These are phyloP conservation scores for Claviceps sp. DNA, from an alignment of 2,329 filamentous ascomycete species.

Conservation along the genomic window DNA sequence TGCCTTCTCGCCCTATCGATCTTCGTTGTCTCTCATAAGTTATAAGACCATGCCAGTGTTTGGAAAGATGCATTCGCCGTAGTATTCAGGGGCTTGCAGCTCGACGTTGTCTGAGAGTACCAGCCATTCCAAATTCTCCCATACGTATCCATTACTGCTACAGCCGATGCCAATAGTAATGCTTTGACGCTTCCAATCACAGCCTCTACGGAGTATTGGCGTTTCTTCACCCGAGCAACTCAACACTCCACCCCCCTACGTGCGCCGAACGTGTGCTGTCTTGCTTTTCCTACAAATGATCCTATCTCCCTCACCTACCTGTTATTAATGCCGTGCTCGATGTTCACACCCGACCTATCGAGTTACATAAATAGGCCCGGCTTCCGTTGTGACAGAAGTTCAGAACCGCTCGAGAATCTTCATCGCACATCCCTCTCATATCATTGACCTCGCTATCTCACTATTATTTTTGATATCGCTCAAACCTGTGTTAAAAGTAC, in stretches of 20 bases:
- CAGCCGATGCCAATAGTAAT: neutral
- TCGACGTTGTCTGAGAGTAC: slow-evolving; percentile 3
- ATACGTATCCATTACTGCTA: neutral
- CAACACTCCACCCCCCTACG: neutral
- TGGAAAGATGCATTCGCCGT: neutral
- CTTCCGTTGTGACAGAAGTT: neutral
- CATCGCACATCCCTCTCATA: neutral
- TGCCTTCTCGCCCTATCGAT: no score
- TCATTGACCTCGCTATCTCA: no score
- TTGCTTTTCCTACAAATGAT: neutral
- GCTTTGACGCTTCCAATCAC: neutral
- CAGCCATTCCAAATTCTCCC: slow-evolving; percentile 4
- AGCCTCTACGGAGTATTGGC: neutral
- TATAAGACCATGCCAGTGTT: slow-evolving; percentile 3
- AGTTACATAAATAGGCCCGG: neutral
- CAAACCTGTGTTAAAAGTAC: neutral
- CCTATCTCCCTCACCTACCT: no score
- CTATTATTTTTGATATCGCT: no score
- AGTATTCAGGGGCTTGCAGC: slow-evolving; percentile 1
- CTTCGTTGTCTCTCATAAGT: neutral
- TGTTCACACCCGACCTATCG: neutral
- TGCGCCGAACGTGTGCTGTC: neutral
- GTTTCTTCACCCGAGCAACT: slow-evolving; percentile 1
- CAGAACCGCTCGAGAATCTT: neutral
- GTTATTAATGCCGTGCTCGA: no score